Base-by-base conservation (phyloP, 768 basidiomycete genomes). In the Crassisporium funariophilum region DNA sequence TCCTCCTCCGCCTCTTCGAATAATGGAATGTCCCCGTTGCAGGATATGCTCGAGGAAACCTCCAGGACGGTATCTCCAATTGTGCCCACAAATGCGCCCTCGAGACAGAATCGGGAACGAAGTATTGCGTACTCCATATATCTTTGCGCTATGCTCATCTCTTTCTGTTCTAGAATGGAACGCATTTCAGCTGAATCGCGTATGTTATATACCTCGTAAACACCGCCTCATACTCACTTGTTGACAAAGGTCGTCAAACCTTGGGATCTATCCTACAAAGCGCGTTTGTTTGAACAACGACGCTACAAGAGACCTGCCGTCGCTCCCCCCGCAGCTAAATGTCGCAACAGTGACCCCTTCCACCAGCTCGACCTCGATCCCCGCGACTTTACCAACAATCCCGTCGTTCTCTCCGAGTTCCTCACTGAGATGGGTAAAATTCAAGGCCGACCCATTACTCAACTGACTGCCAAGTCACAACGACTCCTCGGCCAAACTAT, bases 361-460 rank as follows among this genome's bases (percentile, higher is more conserved):
- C 69, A 83, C 65, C 81, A 86, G 54, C 74, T 87, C 22, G 70
- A 73, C 47, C 72, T 94, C 52, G 83, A 92, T 64, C 93, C 93
- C 0, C 67, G 92, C 13, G 70, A 81, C 52, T 81, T 88, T 64
- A 76, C 80, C 43, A 69, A 72, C 51, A 86, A 92, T 65, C 69
- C 82, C 16, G 50, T 60, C 27, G 64, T 92, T 24, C 67, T 94
- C 44, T 68, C 75, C 35, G 41, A 68, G 19, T 88, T 76, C 63
- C 66, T 91, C 47, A 76, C 86, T 0, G 78, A 83, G 36, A 88
- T 94, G 83, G 86, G 88, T 42, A 91, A 87, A 73, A 89, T 95
- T 53, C 75, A 76, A 52, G 69, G 72, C n/a, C 79, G 95, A 42
- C 74, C 78, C 7, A 61, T 77, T 22, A 95, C 91, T 0, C 70